Percentiles rank a stretch among this genome's conserved stretches.
Evolutionary conservation across 2,329 filamentous ascomycete genomes (phyloP).

Genomic region (Colletotrichum sp.): DNA sequence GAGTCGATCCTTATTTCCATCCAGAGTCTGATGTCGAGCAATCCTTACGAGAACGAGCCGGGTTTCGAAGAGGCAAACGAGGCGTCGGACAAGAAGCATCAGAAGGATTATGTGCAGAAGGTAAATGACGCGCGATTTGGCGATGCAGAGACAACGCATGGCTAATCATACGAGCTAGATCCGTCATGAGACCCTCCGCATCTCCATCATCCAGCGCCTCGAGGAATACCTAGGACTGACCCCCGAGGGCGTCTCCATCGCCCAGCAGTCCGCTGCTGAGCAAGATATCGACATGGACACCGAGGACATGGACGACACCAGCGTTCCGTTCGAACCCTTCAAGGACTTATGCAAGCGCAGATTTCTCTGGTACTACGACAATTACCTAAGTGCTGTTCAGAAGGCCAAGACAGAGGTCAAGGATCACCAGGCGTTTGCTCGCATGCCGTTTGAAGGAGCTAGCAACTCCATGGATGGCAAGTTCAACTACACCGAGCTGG

Average conservation of each 20-base stretch:
- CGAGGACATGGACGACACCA: conserved; percentile 58
- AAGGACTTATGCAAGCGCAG: conserved; percentile 88
- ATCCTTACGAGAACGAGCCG: conserved; percentile 96
- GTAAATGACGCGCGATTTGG: conserved; percentile 43
- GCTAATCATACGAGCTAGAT: conserved; percentile 62
- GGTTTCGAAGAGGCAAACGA: conserved; percentile 82
- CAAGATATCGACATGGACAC: conserved; percentile 49
- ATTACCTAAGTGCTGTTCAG: conserved; percentile 76
- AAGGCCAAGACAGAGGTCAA: conserved; percentile 68
- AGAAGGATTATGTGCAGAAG: conserved; percentile 80
- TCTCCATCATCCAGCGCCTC: conserved; percentile 84
- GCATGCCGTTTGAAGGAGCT: conserved; percentile 84
- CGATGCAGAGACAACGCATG: conserved; percentile 1
- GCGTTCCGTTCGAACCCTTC: conserved; percentile 79
- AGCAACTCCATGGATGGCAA: conserved; percentile 85
- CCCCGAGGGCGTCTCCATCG: conserved; percentile 48
- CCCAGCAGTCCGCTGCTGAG: conserved; percentile 31
- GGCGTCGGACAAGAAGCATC: conserved; percentile 72
- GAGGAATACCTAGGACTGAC: conserved; percentile 78
- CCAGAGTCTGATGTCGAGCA: conserved; percentile 91
- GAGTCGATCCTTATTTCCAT: conserved; percentile 96
- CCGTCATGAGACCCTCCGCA: conserved; percentile 84
- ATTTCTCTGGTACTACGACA: conserved; percentile 95
- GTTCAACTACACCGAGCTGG: conserved; percentile 81
- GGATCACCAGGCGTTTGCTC: conserved; percentile 69